Evolutionary conservation across 2,329 filamentous ascomycete genomes (phyloP).

Genomic region (Beauveria sp.): DNA sequence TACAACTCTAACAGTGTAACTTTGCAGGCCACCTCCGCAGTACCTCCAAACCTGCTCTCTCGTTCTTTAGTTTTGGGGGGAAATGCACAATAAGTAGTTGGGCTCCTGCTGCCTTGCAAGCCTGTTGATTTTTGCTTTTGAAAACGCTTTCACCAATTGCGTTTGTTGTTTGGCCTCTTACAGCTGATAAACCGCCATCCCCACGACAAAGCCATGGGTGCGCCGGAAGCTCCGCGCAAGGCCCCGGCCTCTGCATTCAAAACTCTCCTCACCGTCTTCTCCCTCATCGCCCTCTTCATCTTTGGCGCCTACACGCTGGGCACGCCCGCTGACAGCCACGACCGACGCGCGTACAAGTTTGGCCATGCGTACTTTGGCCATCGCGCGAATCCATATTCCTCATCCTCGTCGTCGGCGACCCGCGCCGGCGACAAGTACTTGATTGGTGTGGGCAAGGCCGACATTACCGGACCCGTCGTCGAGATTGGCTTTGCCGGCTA

Average conservation of each 20-base stretch:
- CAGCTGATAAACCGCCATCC: not conserved
- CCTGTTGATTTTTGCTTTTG: not conserved
- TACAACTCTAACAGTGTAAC: not conserved
- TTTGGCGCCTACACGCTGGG: slow-evolving; percentile 7
- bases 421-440: slow-evolving; percentile 33
- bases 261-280: slow-evolving; percentile 5
- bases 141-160: not conserved
- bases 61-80: not conserved
- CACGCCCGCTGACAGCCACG: slow-evolving; percentile 2
- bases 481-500: slow-evolving; percentile 91
- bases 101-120: not conserved
- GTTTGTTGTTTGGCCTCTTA: not conserved
- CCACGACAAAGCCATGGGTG: not conserved
- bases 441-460: slow-evolving; percentile 48
- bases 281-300: slow-evolving; percentile 11
- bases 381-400: not conserved
- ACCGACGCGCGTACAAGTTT: slow-evolving; percentile 5
- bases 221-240: slow-evolving; percentile 1
- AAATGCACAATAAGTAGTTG: not conserved
- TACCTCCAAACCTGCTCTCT: slow-evolving; percentile 3
- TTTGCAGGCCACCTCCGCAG: slow-evolving; percentile 5
- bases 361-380: slow-evolving; percentile 4
- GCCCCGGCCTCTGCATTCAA: slow-evolving; percentile 1
- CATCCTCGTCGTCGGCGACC: not conserved
- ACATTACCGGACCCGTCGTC: slow-evolving; percentile 68